Evolutionary conservation across 2,329 filamentous ascomycete species (phyloP), one percentile per base, ranked within the genome.

Genomic region (Aspergillus sp.): DNA sequence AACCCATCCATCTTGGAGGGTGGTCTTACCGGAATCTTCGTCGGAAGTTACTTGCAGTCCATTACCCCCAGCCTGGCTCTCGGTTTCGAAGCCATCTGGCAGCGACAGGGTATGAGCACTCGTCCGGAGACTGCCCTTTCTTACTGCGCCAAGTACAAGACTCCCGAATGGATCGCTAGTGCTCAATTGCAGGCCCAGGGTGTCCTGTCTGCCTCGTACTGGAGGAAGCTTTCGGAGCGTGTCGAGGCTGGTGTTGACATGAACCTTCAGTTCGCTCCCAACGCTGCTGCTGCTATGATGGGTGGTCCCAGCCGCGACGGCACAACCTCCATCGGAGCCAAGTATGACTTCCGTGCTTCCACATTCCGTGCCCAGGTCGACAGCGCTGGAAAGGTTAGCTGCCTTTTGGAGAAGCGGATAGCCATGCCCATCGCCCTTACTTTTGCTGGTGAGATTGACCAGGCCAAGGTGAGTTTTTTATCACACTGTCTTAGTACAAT

Each of bases 331-430:
- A 79, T 97, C 59, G 93, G 91, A 61, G 88, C 90, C 66, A 98
- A 98, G 74, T 98, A 98, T 73, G 91, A 96, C 68, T 98, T 98
- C 82, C 82, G 88, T 64, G 88, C 90, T 73, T 93, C 88, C 43
- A 93, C 89, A 40, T 95, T 96, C 83, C 84, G 91, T 54, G 93
- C 91, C 36, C 93, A 98, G 74, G 80, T 97, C 58, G 93, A 98
- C 73, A 94, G 90, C 61, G 84, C 88, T 66, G 93, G 93, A 67
- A 95, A 95, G 76, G 78, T 98, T 49, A 88, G 86, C 70, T 93
- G 89, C 65, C 73, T 96, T 61, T 74, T 97, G 56, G 93, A 98
- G 78, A 97, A 96, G 83, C 85, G 90, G 62, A 88, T 98, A 61
- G 90, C 90, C 28, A 89, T 90, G 52, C 87, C 90, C 27, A 90